Conservation (phyloP, 2,329 filamentous ascomycete genomes). For the Sphaerulina musiva region DNA sequence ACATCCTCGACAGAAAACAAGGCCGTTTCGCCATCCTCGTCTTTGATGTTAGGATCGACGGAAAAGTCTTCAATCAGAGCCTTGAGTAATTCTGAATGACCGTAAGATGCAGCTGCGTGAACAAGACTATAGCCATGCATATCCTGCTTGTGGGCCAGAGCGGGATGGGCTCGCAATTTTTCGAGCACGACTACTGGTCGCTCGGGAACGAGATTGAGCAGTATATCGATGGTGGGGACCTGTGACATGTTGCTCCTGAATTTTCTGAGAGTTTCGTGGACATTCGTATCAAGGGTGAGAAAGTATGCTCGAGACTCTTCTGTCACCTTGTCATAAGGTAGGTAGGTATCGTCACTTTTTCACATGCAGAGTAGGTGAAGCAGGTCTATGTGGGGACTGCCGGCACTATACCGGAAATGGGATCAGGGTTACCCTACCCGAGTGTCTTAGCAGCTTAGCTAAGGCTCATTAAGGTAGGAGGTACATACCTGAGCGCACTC, state of each 20-base stretch:
- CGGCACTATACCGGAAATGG: too few relatives aligned
- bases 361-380: too few relatives aligned
- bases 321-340: too few relatives aligned
- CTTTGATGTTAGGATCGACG: slow-evolving; percentile 72
- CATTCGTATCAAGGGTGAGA: too few relatives aligned
- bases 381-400: too few relatives aligned
- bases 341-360: too few relatives aligned
- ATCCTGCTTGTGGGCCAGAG: slow-evolving; percentile 75
- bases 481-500: too few relatives aligned
- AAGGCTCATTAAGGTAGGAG: too few relatives aligned
- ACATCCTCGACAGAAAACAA: slow-evolving; percentile 83
- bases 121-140: slow-evolving; percentile 89
- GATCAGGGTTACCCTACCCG: too few relatives aligned
- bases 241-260: slow-evolving; percentile 25
- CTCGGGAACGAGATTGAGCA: slow-evolving; percentile 64
- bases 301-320: too few relatives aligned
- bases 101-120: slow-evolving; percentile 89
- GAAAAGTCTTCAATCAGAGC: slow-evolving; percentile 67
- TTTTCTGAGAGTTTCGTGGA: not conserved
- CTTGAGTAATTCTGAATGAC: slow-evolving; percentile 73
- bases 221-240: slow-evolving; percentile 38
- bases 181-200: slow-evolving; percentile 66
- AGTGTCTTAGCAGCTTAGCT: too few relatives aligned
- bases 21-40: slow-evolving; percentile 91
- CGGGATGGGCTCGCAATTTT: slow-evolving; percentile 65